Percentiles rank a stretch among this genome's conserved stretches.
Evolutionary conservation across 371 early-diverging fungal species (phyloP).

Genomic region (Rhizopus arrhizus): DNA sequence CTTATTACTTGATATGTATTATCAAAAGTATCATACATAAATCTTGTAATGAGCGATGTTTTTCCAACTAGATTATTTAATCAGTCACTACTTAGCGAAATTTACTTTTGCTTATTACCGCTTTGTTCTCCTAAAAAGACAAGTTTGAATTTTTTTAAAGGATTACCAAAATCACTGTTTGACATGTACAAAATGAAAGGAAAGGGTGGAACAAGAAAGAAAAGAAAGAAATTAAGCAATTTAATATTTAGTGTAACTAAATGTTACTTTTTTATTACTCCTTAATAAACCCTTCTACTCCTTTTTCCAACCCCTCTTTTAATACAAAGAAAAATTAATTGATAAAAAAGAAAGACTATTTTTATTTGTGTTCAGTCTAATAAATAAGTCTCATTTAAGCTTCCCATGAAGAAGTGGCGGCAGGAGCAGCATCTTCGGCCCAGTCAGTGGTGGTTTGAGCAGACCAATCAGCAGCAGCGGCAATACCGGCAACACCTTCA

Average conservation of each 20-base stretch:
- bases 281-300: too few relatives aligned
- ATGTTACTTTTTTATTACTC: too few relatives aligned
- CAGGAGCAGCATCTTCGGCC: conserved; percentile 26
- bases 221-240: conserved; percentile 5
- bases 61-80: conserved; percentile 84
- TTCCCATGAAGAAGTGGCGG: conserved; percentile 37
- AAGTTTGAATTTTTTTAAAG: conserved; percentile 86
- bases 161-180: conserved; percentile 53
- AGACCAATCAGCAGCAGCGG: conserved; percentile 41
- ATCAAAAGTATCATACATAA: conserved; percentile 99
- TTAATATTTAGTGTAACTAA: not conserved
- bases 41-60: conserved; percentile 97
- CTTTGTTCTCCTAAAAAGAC: conserved; percentile 96
- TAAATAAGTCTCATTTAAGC: not conserved
- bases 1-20: conserved; percentile 86
- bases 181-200: conserved; percentile 5
- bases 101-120: conserved; percentile 62
- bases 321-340: not conserved
- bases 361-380: not conserved
- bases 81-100: not conserved
- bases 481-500: conserved; percentile 32
- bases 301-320: too few relatives aligned
- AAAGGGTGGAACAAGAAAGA: conserved; percentile 12
- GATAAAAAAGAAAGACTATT: not conserved
- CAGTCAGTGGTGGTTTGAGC: conserved; percentile 27